Conservation (phyloP, 306 rosid genomes). For the Crotalaria pallida region DNA sequence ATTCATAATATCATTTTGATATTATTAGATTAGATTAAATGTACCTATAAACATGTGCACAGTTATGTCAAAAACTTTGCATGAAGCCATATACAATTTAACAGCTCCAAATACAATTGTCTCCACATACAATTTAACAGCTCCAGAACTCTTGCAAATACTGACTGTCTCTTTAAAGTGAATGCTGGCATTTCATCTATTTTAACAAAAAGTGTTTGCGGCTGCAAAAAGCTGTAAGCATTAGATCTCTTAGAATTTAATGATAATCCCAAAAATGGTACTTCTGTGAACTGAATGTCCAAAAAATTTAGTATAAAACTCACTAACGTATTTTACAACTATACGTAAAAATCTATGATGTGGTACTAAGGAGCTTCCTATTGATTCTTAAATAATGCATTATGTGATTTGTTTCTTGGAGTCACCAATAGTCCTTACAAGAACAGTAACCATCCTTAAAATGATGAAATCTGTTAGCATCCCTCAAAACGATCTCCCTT, state of each 20-base stretch:
- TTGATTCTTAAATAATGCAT: slow-evolving; percentile 43
- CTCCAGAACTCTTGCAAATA: too few species aligned
- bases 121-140: too few species aligned
- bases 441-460: slow-evolving; percentile 66
- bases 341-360: neutral
- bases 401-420: neutral
- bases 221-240: slow-evolving; percentile 31
- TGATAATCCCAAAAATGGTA: neutral
- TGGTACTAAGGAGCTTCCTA: slow-evolving; percentile 48
- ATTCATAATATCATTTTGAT: too few species aligned
- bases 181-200: slow-evolving; percentile 55
- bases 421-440: slow-evolving; percentile 70
- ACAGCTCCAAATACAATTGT: too few species aligned
- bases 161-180: too few species aligned
- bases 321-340: neutral
- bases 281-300: neutral
- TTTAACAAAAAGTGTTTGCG: slow-evolving; percentile 35
- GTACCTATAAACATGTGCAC: too few species aligned
- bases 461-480: slow-evolving; percentile 72
- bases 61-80: too few species aligned
- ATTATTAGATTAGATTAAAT: too few species aligned
- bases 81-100: too few species aligned
- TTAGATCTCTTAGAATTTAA: slow-evolving; percentile 6
- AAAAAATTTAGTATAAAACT: neutral
- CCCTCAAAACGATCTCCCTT: slow-evolving; percentile 71